phyloP scores from a whole-genome alignment of 768 basidiomycete genomes.

The Suillus alpinus region DNA sequence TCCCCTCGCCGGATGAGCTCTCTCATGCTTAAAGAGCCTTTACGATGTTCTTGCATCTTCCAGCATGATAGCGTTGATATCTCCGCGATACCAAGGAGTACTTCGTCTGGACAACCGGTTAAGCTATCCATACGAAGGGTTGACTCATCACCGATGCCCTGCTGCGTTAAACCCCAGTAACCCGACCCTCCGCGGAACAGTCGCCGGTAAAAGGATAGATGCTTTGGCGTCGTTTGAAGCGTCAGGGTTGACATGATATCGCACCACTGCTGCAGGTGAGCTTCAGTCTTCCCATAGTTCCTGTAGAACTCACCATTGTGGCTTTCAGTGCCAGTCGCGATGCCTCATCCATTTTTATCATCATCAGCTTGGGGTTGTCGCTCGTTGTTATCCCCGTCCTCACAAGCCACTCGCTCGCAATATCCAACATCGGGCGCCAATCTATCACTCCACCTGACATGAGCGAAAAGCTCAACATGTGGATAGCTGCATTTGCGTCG shows the following conservation, averaged over 20 bases:
- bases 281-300: neutral
- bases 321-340: slow-evolving; percentile 65
- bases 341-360: slow-evolving; percentile 51
- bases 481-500: slow-evolving; percentile 77
- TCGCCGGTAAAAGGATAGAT: slow-evolving; percentile 61
- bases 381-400: slow-evolving; percentile 61
- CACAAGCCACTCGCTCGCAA: slow-evolving; percentile 75
- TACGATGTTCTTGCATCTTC: slow-evolving; percentile 63
- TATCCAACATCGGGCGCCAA: slow-evolving; percentile 68
- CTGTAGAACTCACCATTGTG: slow-evolving; percentile 57
- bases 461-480: slow-evolving; percentile 71
- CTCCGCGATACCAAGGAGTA: slow-evolving; percentile 73
- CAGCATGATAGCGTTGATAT: slow-evolving; percentile 70
- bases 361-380: slow-evolving; percentile 60
- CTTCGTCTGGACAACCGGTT: slow-evolving; percentile 78
- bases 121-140: slow-evolving; percentile 63
- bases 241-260: slow-evolving; percentile 74
- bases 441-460: slow-evolving; percentile 64
- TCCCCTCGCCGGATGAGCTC: slow-evolving; percentile 75
- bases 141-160: slow-evolving; percentile 33
- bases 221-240: slow-evolving; percentile 58
- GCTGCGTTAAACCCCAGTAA: slow-evolving; percentile 39
- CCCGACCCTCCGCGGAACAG: slow-evolving; percentile 54
- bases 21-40: slow-evolving; percentile 67
- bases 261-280: slow-evolving; percentile 54